Percentiles rank a stretch among this genome's conserved stretches.
Evolutionary conservation across 257 asterid genomes (phyloP).

Genomic region (Solanum chilense): DNA sequence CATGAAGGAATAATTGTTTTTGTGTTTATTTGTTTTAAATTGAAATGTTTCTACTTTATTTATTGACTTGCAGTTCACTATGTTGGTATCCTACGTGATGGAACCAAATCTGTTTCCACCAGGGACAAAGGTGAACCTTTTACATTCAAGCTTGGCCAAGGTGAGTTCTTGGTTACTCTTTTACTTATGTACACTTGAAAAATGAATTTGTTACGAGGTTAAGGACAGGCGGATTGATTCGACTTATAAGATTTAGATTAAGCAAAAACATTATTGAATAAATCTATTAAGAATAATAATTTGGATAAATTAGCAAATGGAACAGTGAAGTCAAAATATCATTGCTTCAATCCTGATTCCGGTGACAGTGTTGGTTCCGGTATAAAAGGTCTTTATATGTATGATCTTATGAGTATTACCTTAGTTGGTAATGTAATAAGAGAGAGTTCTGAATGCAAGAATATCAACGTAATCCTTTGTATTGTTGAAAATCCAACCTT

Average conservation of each 20-base stretch:
- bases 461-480: background rate
- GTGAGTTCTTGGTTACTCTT: slow-evolving; percentile 16
- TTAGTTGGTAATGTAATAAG: background rate
- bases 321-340: background rate
- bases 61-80: slow-evolving; percentile 41
- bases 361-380: background rate
- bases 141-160: slow-evolving; percentile 47
- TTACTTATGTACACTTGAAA: background rate
- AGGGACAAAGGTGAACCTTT: slow-evolving; percentile 27
- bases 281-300: background rate
- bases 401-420: background rate
- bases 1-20: background rate
- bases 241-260: background rate
- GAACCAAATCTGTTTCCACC: slow-evolving; percentile 38
- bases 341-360: background rate
- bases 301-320: background rate
- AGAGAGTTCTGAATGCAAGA: background rate
- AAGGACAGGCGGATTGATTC: background rate
- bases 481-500: background rate
- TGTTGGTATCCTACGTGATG: slow-evolving; percentile 45
- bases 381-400: background rate
- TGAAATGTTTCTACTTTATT: background rate
- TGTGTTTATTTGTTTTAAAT: background rate
- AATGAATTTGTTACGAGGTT: background rate
- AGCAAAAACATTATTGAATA: background rate